phyloP scores from a whole-genome alignment of 2,329 filamentous ascomycete species.

The Fusarium bulbicola region DNA sequence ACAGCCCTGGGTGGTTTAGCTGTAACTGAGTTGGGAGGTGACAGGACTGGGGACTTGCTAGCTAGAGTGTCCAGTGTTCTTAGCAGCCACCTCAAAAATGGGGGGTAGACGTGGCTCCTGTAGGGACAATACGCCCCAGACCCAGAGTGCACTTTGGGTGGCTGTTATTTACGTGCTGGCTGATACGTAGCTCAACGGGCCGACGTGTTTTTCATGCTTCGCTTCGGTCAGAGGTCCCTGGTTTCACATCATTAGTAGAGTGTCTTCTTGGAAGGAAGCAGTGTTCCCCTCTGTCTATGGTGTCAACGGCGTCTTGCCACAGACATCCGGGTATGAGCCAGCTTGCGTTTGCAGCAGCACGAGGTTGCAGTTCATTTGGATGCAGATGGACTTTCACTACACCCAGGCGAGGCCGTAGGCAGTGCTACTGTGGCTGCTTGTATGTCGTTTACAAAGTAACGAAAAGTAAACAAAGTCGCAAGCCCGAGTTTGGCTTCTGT shows the following conservation, averaged over 20 bases:
- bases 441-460: neutral
- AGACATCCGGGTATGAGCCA: conserved; percentile 5
- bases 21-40: neutral
- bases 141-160: conserved; percentile 6
- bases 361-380: conserved; percentile 12
- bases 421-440: conserved; percentile 26
- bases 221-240: conserved; percentile 12
- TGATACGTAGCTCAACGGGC: conserved; percentile 7
- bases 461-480: conserved; percentile 8
- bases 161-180: neutral
- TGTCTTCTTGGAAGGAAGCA: neutral
- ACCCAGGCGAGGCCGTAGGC: conserved; percentile 6
- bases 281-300: conserved; percentile 1
- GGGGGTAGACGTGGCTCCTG: conserved; percentile 41
- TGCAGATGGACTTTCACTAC: conserved; percentile 9
- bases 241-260: conserved; percentile 20
- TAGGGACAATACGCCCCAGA: conserved; percentile 35
- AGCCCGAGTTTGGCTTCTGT: conserved; percentile 1
- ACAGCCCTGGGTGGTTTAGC: conserved; percentile 28
- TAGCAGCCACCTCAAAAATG: conserved; percentile 22
- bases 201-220: conserved; percentile 17
- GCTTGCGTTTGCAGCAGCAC: conserved; percentile 5
- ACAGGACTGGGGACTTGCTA: conserved; percentile 21
- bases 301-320: conserved; percentile 1
- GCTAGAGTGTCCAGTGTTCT: conserved; percentile 11